Base-by-base conservation (phyloP, 805 yeast genomes). In the Saccharomyces mikatae region DNA sequence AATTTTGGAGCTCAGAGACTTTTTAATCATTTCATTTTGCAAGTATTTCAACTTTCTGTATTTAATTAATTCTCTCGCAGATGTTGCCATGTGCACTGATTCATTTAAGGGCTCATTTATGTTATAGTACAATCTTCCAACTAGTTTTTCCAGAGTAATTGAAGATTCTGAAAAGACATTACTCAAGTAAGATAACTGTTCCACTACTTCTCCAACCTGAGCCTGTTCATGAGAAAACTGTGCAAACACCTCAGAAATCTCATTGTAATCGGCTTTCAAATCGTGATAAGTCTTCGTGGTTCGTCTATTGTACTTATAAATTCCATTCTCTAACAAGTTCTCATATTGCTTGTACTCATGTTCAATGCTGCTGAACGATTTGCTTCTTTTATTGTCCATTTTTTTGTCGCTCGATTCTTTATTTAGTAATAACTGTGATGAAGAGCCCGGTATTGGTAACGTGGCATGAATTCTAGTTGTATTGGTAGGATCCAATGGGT, bases 401-500 rank as follows among this genome's bases (percentile, higher is more conserved):
- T 29, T 22, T 21, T 48, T 22, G 6, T 54, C 56, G 41, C 46
- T 48, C 5, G 29, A 5, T 8, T 11, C 14, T 31, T 26, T 10
- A 41, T 53, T 6, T 56, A 60, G 21, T n/a, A 59, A 30, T 2
- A 61, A 48, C 46, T 65, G 68, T 0, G 66, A 53, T 3, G 70
- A 54, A 8, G 65, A 59, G 10, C 62, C 54, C 1, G 71, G 69
- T 10, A 66, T 58, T 8, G 74, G 73, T 50, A 70, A 55, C 13
- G 61, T 64, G 13, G 66, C 64, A 54, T 69, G 70, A n/a, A 67
- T 62, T 54, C 66, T 58, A 1, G 71, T 66, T 1, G 72, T 69
- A 52, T 65, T 68, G 1, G 71, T 63, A 13, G 74, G 72, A 58
- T 70, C 72, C 47, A 63, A 49, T 9, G 74, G 74, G 41, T 70